Conservation (phyloP, 2,329 filamentous ascomycete genomes). For the Botrytis paeoniae region DNA sequence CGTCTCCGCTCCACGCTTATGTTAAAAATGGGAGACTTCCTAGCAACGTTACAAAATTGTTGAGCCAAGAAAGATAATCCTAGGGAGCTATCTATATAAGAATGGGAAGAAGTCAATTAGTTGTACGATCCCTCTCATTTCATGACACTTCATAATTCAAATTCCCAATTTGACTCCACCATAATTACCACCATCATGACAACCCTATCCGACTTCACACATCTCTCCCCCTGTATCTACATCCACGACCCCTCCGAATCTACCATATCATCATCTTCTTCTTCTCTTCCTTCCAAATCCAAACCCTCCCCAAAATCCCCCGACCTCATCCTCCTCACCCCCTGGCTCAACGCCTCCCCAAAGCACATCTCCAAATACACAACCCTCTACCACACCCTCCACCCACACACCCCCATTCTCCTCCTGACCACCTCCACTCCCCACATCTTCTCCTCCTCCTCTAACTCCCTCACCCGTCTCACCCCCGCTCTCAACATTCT, state of each 20-base stretch:
- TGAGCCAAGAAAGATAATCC: neutral
- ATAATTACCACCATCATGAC: neutral
- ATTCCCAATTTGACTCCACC: neutral
- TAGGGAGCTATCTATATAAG: neutral
- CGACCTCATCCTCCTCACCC: slow-evolving; percentile 45
- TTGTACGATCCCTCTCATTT: neutral
- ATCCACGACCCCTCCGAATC: slow-evolving; percentile 41
- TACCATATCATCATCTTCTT: slow-evolving; percentile 34
- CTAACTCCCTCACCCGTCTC: neutral
- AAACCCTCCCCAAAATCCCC: slow-evolving; percentile 22
- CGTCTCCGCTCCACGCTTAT: neutral
- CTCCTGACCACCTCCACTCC: slow-evolving; percentile 49
- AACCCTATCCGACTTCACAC: neutral
- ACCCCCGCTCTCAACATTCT: neutral
- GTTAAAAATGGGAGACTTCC: neutral
- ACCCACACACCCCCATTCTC: slow-evolving; percentile 46
- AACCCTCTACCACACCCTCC: slow-evolving; percentile 43
- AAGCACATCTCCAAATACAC: slow-evolving; percentile 48
- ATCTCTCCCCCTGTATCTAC: slow-evolving; percentile 19
- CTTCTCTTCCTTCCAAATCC: neutral
- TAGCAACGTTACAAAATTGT: neutral
- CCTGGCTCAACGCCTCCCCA: slow-evolving; percentile 48
- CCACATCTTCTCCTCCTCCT: neutral
- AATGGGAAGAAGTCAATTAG: accelerated
- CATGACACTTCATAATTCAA: neutral